Percentiles rank a stretch among this genome's conserved stretches.
Evolutionary conservation across 2,329 filamentous ascomycete genomes (phyloP).

Genomic region (Colletotrichum musicola): DNA sequence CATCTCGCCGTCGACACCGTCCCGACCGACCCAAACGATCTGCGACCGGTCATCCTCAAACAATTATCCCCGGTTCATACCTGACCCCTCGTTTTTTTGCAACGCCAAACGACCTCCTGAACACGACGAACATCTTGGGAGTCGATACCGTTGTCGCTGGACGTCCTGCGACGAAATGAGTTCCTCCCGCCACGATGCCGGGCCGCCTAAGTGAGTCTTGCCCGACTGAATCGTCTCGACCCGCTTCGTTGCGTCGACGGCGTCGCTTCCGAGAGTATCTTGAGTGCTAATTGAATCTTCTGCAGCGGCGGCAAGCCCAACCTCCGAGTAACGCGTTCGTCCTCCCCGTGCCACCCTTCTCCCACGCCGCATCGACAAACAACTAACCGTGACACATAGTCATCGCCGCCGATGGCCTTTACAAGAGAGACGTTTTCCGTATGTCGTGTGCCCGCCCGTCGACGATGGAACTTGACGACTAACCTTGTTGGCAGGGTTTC

Average conservation of each 20-base stretch:
- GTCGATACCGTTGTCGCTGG: conserved; percentile 39
- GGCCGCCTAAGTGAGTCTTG: conserved; percentile 50
- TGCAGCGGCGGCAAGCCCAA: conserved; percentile 80
- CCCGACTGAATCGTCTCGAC: neutral
- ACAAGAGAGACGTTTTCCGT: conserved; percentile 99
- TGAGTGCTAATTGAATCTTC: conserved; percentile 20
- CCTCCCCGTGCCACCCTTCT: conserved; percentile 41
- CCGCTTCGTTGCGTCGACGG: neutral
- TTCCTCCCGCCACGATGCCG: conserved; percentile 51
- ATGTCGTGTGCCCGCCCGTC: conserved; percentile 57
- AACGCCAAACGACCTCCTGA: conserved; percentile 24
- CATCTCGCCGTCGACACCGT: conserved; percentile 19
- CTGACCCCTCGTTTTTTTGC: conserved; percentile 35
- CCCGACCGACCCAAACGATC: conserved; percentile 12
- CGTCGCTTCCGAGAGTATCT: neutral
- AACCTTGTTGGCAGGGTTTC: conserved; percentile 76
- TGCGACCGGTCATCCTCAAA: conserved; percentile 25
- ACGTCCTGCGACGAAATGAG: conserved; percentile 40
- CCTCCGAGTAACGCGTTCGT: conserved; percentile 91
- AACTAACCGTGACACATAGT: conserved; percentile 71
- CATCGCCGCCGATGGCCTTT: conserved; percentile 97
- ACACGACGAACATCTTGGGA: conserved; percentile 32
- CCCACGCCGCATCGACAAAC: conserved; percentile 22
- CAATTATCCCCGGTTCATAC: conserved; percentile 7
- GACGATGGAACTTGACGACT: conserved; percentile 37